Evolutionary conservation across 768 basidiomycete genomes (phyloP).

Genomic region (Lactarius hengduanensis): DNA sequence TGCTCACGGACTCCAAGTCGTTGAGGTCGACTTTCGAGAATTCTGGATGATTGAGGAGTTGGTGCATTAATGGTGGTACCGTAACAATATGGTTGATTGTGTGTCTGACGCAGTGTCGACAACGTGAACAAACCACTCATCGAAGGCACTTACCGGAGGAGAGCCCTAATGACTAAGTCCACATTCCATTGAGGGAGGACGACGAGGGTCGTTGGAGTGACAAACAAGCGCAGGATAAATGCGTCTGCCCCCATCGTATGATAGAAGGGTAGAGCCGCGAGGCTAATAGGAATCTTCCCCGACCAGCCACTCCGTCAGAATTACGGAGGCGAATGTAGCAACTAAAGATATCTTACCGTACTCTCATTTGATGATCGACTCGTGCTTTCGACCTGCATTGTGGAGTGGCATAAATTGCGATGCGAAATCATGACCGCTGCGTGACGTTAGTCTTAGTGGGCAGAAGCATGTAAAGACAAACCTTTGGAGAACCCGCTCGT

Average conservation of each 20-base stretch:
- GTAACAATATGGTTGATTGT: conserved; percentile 4
- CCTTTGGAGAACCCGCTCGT: conserved; percentile 76
- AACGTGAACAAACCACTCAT: conserved; percentile 20
- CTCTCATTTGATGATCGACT: conserved; percentile 36
- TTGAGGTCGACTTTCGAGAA: conserved; percentile 13
- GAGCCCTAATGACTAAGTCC: conserved; percentile 48
- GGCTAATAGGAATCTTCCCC: conserved; percentile 45
- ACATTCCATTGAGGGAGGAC: conserved; percentile 62
- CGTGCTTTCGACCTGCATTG: conserved; percentile 35
- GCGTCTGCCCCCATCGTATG: conserved; percentile 61
- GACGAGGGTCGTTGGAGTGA: conserved; percentile 47
- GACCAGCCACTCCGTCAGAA: conserved; percentile 40
- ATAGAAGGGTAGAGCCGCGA: conserved; percentile 66
- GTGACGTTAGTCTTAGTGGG: neutral
- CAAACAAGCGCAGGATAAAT: conserved; percentile 48
- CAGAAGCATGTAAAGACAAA: conserved; percentile 27
- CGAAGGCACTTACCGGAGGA: conserved; percentile 50
- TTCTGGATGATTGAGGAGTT: conserved; percentile 17
- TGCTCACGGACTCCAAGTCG: conserved; percentile 5
- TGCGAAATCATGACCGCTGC: conserved; percentile 71
- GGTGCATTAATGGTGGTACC: conserved; percentile 13
- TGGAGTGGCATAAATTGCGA: conserved; percentile 50
- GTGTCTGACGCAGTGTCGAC: neutral
- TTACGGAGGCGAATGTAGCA: neutral
- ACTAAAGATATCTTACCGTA: conserved; percentile 37